Conservation (phyloP, 2,329 filamentous ascomycete genomes). For the Cercospora beticola region DNA sequence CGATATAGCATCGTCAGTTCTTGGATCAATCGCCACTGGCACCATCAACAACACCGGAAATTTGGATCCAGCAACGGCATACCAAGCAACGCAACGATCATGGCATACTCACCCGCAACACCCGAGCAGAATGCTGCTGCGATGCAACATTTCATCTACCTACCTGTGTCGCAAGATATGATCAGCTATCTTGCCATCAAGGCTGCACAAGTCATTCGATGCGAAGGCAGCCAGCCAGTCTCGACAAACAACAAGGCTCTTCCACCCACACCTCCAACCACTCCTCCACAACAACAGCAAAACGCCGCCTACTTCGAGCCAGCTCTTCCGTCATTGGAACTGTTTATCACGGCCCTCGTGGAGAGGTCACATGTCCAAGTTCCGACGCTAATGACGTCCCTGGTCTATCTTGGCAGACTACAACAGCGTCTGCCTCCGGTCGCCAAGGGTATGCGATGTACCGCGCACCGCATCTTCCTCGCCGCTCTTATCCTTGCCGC, state of each 20-base stretch:
- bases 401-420: constrained; percentile 88
- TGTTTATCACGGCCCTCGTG: constrained; percentile 89
- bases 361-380: constrained; percentile 94
- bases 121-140: constrained; percentile 65
- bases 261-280: constrained; percentile 60
- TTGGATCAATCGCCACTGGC: constrained; percentile 17
- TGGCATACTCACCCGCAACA: constrained; percentile 48
- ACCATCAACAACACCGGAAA: constrained; percentile 16
- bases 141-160: constrained; percentile 77
- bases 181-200: constrained; percentile 73
- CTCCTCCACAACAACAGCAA: constrained; percentile 53
- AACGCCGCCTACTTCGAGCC: constrained; percentile 51
- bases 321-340: constrained; percentile 73
- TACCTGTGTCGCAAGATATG: constrained; percentile 73
- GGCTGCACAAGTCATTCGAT: constrained; percentile 75
- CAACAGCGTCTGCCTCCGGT: constrained; percentile 84
- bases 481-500: constrained; percentile 80
- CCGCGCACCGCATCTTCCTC: constrained; percentile 95
- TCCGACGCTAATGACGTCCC: constrained; percentile 91
- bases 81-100: constrained; percentile 32
- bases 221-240: constrained; percentile 54
- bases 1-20: constrained; percentile 15
- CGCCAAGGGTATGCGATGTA: constrained; percentile 94
- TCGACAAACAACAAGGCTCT: constrained; percentile 46
- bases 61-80: constrained; percentile 17